Evolutionary conservation across 1,139 yeast species (phyloP).

Genomic region (Zygoascus sp.): DNA sequence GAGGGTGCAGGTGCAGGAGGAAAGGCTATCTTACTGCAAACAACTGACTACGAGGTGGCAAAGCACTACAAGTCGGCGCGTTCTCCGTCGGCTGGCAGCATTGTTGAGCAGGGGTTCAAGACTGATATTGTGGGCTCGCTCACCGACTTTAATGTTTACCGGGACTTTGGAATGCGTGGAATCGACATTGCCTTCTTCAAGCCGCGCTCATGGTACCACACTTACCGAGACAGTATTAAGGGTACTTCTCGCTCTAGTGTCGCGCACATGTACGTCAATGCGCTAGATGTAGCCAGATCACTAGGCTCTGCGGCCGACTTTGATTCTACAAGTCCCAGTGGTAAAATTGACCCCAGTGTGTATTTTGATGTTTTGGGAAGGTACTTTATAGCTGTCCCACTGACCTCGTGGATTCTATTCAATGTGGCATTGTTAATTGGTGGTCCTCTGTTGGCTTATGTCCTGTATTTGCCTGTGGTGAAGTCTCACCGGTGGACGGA

Average conservation of each 20-base stretch:
- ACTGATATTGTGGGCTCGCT: slow-evolving; percentile 69
- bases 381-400: slow-evolving; percentile 51
- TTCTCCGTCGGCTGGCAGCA: slow-evolving; percentile 70
- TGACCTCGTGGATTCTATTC: slow-evolving; percentile 43
- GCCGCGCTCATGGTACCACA: slow-evolving; percentile 82
- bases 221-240: slow-evolving; percentile 63
- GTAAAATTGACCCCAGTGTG: slow-evolving; percentile 42
- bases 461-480: slow-evolving; percentile 39
- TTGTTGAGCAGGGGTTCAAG: slow-evolving; percentile 79
- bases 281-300: slow-evolving; percentile 54
- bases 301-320: slow-evolving; percentile 40
- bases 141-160: slow-evolving; percentile 78
- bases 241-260: slow-evolving; percentile 61
- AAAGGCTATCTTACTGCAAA: slow-evolving; percentile 74
- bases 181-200: slow-evolving; percentile 71
- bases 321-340: slow-evolving; percentile 27
- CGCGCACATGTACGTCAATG: slow-evolving; percentile 76
- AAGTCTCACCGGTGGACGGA: slow-evolving; percentile 21
- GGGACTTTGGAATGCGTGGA: slow-evolving; percentile 67
- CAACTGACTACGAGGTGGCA: slow-evolving; percentile 73
- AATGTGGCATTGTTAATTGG: slow-evolving; percentile 49
- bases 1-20: slow-evolving; percentile 99
- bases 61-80: slow-evolving; percentile 47
- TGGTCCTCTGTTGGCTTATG: slow-evolving; percentile 51
- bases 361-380: slow-evolving; percentile 59